A percentile compares a stretch with the other conserved stretches of the same genome.
These are phyloP conservation scores for Aciculoconidium aculeatum DNA, from an alignment of 805 yeast species.

Conservation along the genomic window DNA sequence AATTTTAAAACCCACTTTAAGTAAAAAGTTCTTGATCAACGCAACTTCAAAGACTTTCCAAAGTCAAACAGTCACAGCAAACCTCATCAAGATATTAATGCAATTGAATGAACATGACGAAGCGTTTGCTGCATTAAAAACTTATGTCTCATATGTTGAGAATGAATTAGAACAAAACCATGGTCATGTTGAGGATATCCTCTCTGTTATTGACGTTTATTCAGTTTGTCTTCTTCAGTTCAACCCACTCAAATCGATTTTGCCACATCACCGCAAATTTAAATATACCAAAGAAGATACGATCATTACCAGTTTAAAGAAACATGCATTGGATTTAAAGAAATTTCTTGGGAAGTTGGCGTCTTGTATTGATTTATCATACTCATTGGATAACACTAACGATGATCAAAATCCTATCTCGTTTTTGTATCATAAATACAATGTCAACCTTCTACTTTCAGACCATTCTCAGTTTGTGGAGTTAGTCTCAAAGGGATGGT, in stretches of 20 bases:
- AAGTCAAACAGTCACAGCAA: conserved; percentile 27
- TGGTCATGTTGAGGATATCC: conserved; percentile 25
- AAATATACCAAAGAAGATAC: conserved; percentile 17
- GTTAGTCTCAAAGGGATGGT: conserved; percentile 33
- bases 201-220: conserved; percentile 28
- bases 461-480: conserved; percentile 23
- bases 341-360: conserved; percentile 21
- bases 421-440: conserved; percentile 31
- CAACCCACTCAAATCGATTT: conserved; percentile 30
- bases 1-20: conserved; percentile 10
- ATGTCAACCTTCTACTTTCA: conserved; percentile 22
- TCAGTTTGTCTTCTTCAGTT: conserved; percentile 27
- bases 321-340: conserved; percentile 15
- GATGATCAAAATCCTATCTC: conserved; percentile 15
- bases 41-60: conserved; percentile 31
- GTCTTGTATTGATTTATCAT: conserved; percentile 19
- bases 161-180: conserved; percentile 27
- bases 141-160: conserved; percentile 28
- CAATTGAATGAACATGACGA: conserved; percentile 36
- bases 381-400: conserved; percentile 16
- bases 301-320: conserved; percentile 15
- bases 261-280: conserved; percentile 11
- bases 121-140: conserved; percentile 37
- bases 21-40: conserved; percentile 27
- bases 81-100: conserved; percentile 26